These are phyloP conservation scores for Cytospora paraplurivora DNA, from an alignment of 2,329 filamentous ascomycete species.

Conservation along the genomic window DNA sequence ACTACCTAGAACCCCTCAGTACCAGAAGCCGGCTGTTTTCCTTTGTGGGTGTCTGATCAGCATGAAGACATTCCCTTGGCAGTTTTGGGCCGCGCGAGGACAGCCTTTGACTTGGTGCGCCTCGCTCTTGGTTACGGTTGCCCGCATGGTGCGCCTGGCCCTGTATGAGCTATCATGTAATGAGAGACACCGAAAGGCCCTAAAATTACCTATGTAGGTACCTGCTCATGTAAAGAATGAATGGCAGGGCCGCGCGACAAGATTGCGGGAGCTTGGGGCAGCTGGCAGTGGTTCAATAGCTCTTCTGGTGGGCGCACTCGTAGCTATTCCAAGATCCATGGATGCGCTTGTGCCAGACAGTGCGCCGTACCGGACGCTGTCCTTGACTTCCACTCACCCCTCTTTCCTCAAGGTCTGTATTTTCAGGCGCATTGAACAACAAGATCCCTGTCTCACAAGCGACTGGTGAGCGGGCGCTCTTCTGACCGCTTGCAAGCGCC, in stretches of 20 bases:
- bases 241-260: constrained; percentile 19
- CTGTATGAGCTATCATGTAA: constrained; percentile 15
- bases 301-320: not conserved
- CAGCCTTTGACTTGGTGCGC: constrained; percentile 12
- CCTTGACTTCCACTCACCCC: not conserved
- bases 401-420: constrained; percentile 16
- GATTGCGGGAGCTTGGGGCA: constrained; percentile 14
- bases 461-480: constrained; percentile 22
- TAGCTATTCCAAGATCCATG: constrained; percentile 11
- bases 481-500: constrained; percentile 28
- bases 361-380: constrained; percentile 12
- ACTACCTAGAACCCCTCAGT: constrained; percentile 4
- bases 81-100: constrained; percentile 10
- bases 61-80: constrained; percentile 19
- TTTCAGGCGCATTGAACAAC: constrained; percentile 23
- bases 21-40: constrained; percentile 11
- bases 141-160: constrained; percentile 16
- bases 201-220: not conserved
- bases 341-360: constrained; percentile 1
- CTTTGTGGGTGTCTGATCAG: constrained; percentile 25
- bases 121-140: constrained; percentile 10
- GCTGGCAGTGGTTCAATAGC: constrained; percentile 7
- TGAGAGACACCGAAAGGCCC: constrained; percentile 16
- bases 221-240: not conserved
- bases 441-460: constrained; percentile 30